Base-by-base conservation (phyloP, 805 yeast genomes). In the Candida parachauliodes region DNA sequence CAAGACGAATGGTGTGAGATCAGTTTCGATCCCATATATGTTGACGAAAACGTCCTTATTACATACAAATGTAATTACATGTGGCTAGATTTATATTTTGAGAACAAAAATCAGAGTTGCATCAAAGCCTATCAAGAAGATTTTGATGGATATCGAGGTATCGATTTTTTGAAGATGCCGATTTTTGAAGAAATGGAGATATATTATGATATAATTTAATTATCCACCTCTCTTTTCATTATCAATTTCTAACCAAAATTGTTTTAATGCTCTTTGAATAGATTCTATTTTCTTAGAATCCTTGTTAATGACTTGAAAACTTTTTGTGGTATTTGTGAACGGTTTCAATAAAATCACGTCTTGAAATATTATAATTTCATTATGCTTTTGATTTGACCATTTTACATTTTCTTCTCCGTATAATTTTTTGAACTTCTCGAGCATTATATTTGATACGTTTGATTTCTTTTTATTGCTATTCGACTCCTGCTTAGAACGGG, bases 141-240 rank as follows among this genome's bases (percentile, higher is more conserved):
- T 0, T 61, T 82, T 47, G 94, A 85, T 56, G 94, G 95, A 0
- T 69, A 68, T 40, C 70, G 72, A 45, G 94, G 93, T 1, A 70
- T 79, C 1, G 49, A 52, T n/a, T 64, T 63, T 32, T 73, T 70
- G 44, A 88, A 88, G 0, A 39, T 62, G 3, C 63, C 66, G 43
- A 47, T 73, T 8, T 81, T 83, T 48, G 80, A 79, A n/a, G 37
- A 58, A 8, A 47, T 79, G 5, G 69, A 66, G 35, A 49, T 77
- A 8, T 54, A 51, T 26, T 70, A 74, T 74, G 21, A 36, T 14
- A 14, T 21, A 12, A 22, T 8, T 8, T 10, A 8, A 21, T 21
- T 10, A 21, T 21, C 64, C 65, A 14, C 65, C 65, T 20, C 53
- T 44, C 28, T 40, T 49, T 32, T 49, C 50, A 40, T 45, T 50